phyloP scores from a whole-genome alignment of 2,329 filamentous ascomycete genomes.

The Phaeoacremonium minimum region DNA sequence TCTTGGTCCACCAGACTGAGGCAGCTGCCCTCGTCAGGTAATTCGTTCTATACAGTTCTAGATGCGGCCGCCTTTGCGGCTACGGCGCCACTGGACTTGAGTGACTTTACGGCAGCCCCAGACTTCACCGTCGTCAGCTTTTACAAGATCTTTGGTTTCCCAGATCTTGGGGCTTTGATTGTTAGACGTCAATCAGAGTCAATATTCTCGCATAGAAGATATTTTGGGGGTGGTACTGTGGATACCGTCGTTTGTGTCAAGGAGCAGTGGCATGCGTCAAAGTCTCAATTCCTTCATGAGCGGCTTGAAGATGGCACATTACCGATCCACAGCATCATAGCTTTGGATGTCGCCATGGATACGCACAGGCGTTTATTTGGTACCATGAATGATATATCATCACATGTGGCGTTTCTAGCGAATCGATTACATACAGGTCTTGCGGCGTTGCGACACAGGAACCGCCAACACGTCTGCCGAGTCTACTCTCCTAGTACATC shows the following conservation, averaged over 20 bases:
- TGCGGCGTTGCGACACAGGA: conserved; percentile 59
- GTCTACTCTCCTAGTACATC: conserved; percentile 49
- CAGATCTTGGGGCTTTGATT: conserved; percentile 81
- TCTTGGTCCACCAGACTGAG: conserved; percentile 58
- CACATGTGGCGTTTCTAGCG: conserved; percentile 66
- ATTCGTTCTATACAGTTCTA: conserved; percentile 62
- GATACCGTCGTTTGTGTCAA: conserved; percentile 79
- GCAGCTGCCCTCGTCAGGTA: conserved; percentile 2
- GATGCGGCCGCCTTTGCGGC: conserved; percentile 81
- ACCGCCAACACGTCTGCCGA: conserved; percentile 59
- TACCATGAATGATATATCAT: conserved; percentile 63
- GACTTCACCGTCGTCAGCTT: conserved; percentile 88
- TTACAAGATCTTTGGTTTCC: conserved; percentile 98
- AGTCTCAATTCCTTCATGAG: conserved; percentile 69
- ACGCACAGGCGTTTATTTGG: conserved; percentile 67
- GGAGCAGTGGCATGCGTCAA: conserved; percentile 79
- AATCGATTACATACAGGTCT: conserved; percentile 56
- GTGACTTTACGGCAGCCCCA: conserved; percentile 55
- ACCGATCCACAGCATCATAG: conserved; percentile 85
- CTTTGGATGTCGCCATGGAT: conserved; percentile 69
- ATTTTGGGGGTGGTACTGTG: conserved; percentile 93
- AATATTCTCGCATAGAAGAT: conserved; percentile 63
- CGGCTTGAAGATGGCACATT: conserved; percentile 87
- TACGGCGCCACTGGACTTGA: conserved; percentile 71
- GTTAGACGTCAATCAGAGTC: conserved; percentile 67